Base-by-base conservation (phyloP, 2,329 filamentous ascomycete genomes). In the Alternaria postmessia region DNA sequence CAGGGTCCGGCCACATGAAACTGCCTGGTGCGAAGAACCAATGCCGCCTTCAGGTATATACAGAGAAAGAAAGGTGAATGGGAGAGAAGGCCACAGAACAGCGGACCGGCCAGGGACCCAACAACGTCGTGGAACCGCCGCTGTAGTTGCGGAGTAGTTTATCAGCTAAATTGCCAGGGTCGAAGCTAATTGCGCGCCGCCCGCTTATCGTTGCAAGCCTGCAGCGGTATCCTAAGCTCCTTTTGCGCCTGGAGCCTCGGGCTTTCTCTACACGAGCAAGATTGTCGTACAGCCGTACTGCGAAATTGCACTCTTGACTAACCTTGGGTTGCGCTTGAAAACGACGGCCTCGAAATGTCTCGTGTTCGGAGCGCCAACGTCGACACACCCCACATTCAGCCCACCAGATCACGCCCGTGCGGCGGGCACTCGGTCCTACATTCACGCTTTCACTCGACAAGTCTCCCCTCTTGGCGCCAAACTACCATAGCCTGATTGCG, bases 131-230 rank as follows among this genome's bases (percentile, higher is more conserved):
- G 57, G 51, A 51, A 59, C 52, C 57, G 46, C 42, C 48, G 57
- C 47, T 55, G 58, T 53, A 39, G 42, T 52, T 61, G 58, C 58
- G 58, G 58, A 61, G 58, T 61, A 61, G 51, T 28, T 22, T 26
- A 34, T 34, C 34, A 32, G 54, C 54, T 48, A 53, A 61, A 57
- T 57, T 61, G 53, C 24, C 54, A 61, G 58, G 58, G 58, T 61
- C 54, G 54, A 44, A 54, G 58, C 58, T 61, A 61, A 57, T 51
- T 60, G 58, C 57, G 32, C 41, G 34, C 56, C 43, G n/a, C 18
- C 47, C 18, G 51, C 34, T 52, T 43, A 54, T 54, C 32, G 49
- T 42, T 54, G 55, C 48, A 42, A 3, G 42, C 48, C 42, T 26
- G 49, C 42, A 20, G 55, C 56, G 42, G 43, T 48, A 32, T 59